Conservation (phyloP, 2,329 filamentous ascomycete species). For the Stemphylium lycopersici region DNA sequence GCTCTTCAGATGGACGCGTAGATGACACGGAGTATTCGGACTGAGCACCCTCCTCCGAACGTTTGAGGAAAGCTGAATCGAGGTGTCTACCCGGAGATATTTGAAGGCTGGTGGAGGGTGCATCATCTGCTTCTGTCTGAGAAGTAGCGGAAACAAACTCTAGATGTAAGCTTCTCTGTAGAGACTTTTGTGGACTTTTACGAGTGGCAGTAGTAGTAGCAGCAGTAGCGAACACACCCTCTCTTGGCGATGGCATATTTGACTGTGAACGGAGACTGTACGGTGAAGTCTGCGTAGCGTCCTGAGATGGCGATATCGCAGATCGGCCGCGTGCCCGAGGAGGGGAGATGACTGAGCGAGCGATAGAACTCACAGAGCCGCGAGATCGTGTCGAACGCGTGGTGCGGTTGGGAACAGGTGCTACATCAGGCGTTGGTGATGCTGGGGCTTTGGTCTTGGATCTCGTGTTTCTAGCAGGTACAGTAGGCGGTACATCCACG, state of each 20-base stretch:
- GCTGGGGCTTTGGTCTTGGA: constrained; percentile 38
- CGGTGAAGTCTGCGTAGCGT: constrained; percentile 28
- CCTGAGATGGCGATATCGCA: constrained; percentile 26
- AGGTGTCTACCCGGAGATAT: constrained; percentile 29
- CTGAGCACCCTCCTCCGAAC: constrained; percentile 40
- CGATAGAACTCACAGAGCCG: constrained; percentile 21
- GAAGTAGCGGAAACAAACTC: constrained; percentile 13
- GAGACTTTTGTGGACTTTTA: constrained; percentile 20
- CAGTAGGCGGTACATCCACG: constrained; percentile 29
- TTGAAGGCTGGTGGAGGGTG: constrained; percentile 23
- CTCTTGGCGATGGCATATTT: constrained; percentile 29
- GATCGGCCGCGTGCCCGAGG: constrained; percentile 23
- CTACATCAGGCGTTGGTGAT: constrained; percentile 28
- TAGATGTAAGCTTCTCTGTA: constrained; percentile 15
- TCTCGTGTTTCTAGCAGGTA: constrained; percentile 40
- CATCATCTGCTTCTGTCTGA: constrained; percentile 16
- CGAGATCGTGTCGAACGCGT: constrained; percentile 28
- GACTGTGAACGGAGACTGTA: constrained; percentile 40
- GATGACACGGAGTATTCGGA: constrained; percentile 40
- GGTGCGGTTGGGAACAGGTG: constrained; percentile 11
- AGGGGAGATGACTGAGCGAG: constrained; percentile 26
- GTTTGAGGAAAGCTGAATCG: constrained; percentile 34
- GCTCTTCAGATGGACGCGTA: constrained; percentile 29
- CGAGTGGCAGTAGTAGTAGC: constrained; percentile 1
- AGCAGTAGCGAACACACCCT: constrained; percentile 1